phyloP scores from a whole-genome alignment of 257 asterid species.

The Solanum tacnaense region DNA sequence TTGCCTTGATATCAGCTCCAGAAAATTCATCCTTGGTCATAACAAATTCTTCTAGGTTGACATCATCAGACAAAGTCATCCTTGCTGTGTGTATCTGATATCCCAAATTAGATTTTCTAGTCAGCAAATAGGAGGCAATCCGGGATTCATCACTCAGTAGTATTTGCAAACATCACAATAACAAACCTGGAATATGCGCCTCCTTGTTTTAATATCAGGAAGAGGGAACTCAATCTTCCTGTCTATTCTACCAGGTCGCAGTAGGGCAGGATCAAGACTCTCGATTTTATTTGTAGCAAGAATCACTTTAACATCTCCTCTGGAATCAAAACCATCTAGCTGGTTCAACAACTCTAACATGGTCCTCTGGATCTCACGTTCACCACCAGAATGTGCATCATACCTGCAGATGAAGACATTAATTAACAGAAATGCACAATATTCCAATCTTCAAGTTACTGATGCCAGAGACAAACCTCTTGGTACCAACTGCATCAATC shows the following conservation, averaged over 20 bases:
- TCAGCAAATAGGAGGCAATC: background rate
- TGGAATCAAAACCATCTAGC: conserved; percentile 87
- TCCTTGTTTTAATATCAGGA: conserved; percentile 81
- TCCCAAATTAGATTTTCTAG: background rate
- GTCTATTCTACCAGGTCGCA: conserved; percentile 88
- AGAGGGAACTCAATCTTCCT: conserved; percentile 85
- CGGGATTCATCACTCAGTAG: background rate
- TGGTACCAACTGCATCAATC: conserved; percentile 91
- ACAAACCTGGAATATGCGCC: conserved; percentile 76
- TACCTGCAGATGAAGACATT: conserved; percentile 32
- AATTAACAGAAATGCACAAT: conserved; percentile 1
- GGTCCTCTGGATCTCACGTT: conserved; percentile 95
- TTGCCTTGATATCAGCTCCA: conserved; percentile 95
- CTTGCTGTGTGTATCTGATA: conserved; percentile 82
- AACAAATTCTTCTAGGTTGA: conserved; percentile 84
- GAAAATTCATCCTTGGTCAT: conserved; percentile 93
- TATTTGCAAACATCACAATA: background rate
- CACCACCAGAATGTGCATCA: conserved; percentile 97
- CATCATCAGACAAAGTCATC: conserved; percentile 89
- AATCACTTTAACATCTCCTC: conserved; percentile 92
- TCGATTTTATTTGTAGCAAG: conserved; percentile 88
- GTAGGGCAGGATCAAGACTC: conserved; percentile 87
- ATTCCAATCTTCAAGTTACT: background rate
- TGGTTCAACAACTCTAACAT: conserved; percentile 87
- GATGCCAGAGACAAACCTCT: conserved; percentile 34